Evolutionary conservation across 805 yeast species (phyloP).

Genomic region (Cyberlindnera mississippiensis): DNA sequence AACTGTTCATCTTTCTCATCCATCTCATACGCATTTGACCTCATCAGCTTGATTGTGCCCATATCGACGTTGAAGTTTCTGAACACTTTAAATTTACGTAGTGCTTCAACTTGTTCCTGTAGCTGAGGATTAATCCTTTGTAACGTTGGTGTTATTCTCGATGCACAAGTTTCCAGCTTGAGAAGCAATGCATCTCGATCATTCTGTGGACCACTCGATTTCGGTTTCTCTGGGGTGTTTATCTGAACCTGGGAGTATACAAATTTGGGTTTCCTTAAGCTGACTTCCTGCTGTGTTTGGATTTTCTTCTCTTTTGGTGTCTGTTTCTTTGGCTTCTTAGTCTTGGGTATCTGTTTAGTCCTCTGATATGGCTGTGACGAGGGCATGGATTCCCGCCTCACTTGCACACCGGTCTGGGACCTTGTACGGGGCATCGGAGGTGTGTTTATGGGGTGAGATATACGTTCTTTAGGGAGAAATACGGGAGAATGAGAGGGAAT

Average conservation of each 20-base stretch:
- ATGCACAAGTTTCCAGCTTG: conserved; percentile 9
- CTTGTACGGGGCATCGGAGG: no score
- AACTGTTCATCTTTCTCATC: conserved; percentile 11
- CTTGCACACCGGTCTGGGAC: no score
- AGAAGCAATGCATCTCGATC: neutral
- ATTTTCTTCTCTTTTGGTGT: neutral
- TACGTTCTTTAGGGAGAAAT: no score
- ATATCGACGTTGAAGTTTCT: conserved; percentile 16
- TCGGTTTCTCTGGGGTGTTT: neutral
- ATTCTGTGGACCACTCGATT: no score
- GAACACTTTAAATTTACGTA: conserved; percentile 17
- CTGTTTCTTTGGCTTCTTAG: neutral
- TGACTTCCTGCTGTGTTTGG: neutral
- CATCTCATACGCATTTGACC: conserved; percentile 13
- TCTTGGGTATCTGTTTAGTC: no score
- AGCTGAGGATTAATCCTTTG: conserved; percentile 7
- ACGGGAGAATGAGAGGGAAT: no score
- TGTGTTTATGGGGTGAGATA: no score
- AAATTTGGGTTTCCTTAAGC: conserved; percentile 3
- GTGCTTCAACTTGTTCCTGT: conserved; percentile 9
- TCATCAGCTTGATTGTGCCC: conserved; percentile 13
- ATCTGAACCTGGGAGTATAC: neutral
- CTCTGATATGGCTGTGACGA: no score
- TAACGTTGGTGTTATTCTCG: conserved; percentile 11
- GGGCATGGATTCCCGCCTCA: no score